Evolutionary conservation across 805 yeast genomes (phyloP), one percentile per base, ranked within the genome.

Genomic region (Myxozyma sirexii): DNA sequence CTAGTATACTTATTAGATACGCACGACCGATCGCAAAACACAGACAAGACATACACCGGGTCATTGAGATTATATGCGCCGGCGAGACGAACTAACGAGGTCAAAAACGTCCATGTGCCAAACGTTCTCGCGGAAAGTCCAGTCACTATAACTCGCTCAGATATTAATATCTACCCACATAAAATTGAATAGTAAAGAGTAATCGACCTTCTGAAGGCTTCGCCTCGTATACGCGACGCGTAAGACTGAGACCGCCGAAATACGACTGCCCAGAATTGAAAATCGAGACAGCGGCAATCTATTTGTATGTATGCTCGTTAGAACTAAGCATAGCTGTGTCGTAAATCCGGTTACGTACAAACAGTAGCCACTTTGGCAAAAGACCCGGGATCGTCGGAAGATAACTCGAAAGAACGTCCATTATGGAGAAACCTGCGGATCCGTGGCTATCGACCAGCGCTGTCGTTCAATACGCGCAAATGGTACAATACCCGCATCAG

Each of bases 51-150:
- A n/a, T 55, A 68, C 72, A 85, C 87, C 24, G 84, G 83, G 67
- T 85, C 84, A 56, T 78, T 77, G 59, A 88, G 77, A 71, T 88
- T 78, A 75, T 87, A 88, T 13, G 98, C 96, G 57, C 96, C 97
- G 72, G 88, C 90, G 65, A 86, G 80, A 71, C 99, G 84, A 49
- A 94, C 86, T 31, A 93, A 79, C 1, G 96, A 83, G 1, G 97
- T 85, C 67, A 92, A 80, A 41, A 92, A 78, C 0, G 99, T 94
- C 99, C 99, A 94, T 0, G 99, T 94, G 35, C 99, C 99, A 73
- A 94, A 94, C 0, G 99, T 93, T 69, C 99, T 83, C n/a, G 97
- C 97, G 67, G 94, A 84, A 66, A 94, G 78, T 13, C 76, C 73
- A 1, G 84, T 82, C 23, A 74, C 77, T 65, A 49, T 10, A n/a